A percentile compares a stretch with the other conserved stretches of the same genome.
Conservation (phyloP, 257 asterid species). For the Eucommia ulmoides region DNA sequence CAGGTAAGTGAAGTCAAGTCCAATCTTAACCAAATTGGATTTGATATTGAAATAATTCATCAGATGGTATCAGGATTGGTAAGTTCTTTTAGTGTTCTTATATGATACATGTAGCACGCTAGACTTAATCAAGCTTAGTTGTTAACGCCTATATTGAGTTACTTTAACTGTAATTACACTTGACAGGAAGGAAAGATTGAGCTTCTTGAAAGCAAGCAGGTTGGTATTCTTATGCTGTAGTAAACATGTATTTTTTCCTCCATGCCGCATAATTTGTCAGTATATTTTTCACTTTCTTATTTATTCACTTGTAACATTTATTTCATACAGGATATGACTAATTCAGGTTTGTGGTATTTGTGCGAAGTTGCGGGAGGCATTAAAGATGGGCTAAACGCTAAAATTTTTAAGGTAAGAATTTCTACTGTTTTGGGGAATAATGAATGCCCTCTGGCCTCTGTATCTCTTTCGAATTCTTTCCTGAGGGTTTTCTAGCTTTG, state of each 20-base stretch:
- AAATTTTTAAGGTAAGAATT: slow-evolving; percentile 39
- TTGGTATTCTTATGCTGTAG: slow-evolving; percentile 6
- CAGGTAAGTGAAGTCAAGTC: slow-evolving; percentile 59
- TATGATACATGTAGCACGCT: neutral
- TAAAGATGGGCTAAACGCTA: slow-evolving; percentile 36
- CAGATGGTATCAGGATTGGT: slow-evolving; percentile 73
- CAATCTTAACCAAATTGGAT: slow-evolving; percentile 62
- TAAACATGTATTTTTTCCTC: neutral
- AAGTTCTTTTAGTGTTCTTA: slow-evolving; percentile 11
- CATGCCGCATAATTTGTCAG: neutral
- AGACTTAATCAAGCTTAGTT: neutral
- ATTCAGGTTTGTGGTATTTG: slow-evolving; percentile 68
- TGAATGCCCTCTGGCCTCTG: neutral
- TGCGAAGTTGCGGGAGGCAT: slow-evolving; percentile 61
- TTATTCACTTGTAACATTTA: neutral
- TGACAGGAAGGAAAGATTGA: slow-evolving; percentile 70
- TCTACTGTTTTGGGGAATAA: neutral
- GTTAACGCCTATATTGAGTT: slow-evolving; percentile 7
- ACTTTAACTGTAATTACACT: slow-evolving; percentile 11
- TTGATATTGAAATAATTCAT: slow-evolving; percentile 45
- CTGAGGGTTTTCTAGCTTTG: neutral
- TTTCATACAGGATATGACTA: slow-evolving; percentile 50
- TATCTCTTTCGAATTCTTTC: neutral
- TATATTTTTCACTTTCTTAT: neutral
- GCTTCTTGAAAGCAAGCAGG: slow-evolving; percentile 80